A percentile compares a stretch with the other conserved stretches of the same genome.
phyloP scores from a whole-genome alignment of 768 basidiomycete species.

The Tricholoma saponaceum region DNA sequence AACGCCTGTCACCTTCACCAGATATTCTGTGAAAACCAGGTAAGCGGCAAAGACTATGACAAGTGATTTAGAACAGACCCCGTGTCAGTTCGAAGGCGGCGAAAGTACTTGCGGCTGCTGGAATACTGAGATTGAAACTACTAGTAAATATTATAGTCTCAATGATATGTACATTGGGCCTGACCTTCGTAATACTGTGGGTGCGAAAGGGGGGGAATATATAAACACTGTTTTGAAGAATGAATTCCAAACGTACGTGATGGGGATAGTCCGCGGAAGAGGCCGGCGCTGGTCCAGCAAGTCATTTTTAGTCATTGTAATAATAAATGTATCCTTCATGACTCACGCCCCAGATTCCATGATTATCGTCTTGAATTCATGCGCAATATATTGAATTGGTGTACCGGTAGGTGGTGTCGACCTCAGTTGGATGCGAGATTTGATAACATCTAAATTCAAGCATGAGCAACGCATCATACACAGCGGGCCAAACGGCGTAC shows the following conservation, averaged over 20 bases:
- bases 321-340: not conserved
- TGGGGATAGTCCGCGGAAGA: conserved; percentile 74
- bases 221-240: not conserved
- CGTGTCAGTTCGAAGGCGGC: conserved; percentile 83
- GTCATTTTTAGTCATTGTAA: not conserved
- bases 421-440: conserved; percentile 85
- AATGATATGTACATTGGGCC: not conserved
- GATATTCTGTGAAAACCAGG: conserved; percentile 26
- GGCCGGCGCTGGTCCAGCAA: conserved; percentile 41
- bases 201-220: not conserved
- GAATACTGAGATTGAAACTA: conserved; percentile 52
- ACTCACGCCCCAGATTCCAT: conserved; percentile 72
- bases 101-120: conserved; percentile 88
- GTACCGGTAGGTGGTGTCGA: conserved; percentile 67
- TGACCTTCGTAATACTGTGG: conserved; percentile 61
- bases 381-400: conserved; percentile 71
- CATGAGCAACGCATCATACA: not conserved
- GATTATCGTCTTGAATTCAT: conserved; percentile 65
- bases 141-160: not conserved
- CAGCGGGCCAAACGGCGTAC: conserved; percentile 27
- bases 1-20: conserved; percentile 31
- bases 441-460: conserved; percentile 67
- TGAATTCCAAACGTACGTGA: conserved; percentile 50
- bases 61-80: conserved; percentile 39
- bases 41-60: not conserved